phyloP scores from a whole-genome alignment of 164 flowering plant genomes.

The Sextonia rubra region DNA sequence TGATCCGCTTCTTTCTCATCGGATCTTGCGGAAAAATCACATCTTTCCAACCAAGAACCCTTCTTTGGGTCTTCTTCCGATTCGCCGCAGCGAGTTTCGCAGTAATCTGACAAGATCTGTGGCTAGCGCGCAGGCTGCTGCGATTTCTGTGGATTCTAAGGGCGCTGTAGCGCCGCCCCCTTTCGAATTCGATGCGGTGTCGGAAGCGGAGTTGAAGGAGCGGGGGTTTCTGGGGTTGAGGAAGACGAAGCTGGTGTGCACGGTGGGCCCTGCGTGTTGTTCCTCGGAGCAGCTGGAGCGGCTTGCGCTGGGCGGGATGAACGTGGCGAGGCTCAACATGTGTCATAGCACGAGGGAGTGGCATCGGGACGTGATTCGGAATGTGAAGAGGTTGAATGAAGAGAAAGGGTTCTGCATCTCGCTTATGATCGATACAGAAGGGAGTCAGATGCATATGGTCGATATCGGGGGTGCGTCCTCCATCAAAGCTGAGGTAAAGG shows the following conservation, averaged over 20 bases:
- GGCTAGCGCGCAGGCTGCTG: conserved; percentile 17
- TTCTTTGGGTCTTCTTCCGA: conserved; percentile 17
- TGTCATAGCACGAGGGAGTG: conserved; percentile 73
- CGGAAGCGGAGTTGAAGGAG: conserved; percentile 58
- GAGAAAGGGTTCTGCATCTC: conserved; percentile 74
- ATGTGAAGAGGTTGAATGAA: conserved; percentile 62
- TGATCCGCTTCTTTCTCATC: conserved; percentile 20
- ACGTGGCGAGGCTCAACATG: conserved; percentile 81
- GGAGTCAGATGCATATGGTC: conserved; percentile 69
- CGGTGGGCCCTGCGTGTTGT: conserved; percentile 73
- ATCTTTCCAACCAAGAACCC: conserved; percentile 7
- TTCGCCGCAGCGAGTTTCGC: background rate
- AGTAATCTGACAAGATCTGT: conserved; percentile 11
- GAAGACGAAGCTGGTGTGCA: conserved; percentile 87
- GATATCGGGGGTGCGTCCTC: conserved; percentile 65
- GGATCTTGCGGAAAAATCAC: conserved; percentile 14
- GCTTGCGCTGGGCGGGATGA: conserved; percentile 72
- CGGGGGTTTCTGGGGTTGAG: conserved; percentile 77
- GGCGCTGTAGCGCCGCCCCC: conserved; percentile 8
- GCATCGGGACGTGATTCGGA: conserved; percentile 68
- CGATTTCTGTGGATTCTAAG: conserved; percentile 23
- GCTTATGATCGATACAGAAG: conserved; percentile 80
- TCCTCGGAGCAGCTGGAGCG: conserved; percentile 54
- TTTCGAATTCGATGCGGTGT: conserved; percentile 54
- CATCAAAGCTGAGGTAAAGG: conserved; percentile 53